These are phyloP conservation scores for Trichoderma aggressivum DNA, from an alignment of 2,329 filamentous ascomycete species.

Conservation along the genomic window DNA sequence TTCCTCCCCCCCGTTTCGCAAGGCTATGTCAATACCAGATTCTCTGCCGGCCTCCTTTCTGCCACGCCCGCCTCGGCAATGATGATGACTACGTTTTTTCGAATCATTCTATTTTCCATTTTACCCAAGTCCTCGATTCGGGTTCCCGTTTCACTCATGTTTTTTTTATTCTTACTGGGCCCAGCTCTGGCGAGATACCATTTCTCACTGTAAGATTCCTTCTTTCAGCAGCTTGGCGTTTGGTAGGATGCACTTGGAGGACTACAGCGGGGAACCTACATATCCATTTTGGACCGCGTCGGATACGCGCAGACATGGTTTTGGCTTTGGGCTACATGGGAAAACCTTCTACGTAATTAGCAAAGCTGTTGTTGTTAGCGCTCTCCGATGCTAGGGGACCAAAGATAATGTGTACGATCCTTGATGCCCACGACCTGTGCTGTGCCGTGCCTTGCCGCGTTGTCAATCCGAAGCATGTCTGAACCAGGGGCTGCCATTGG, in stretches of 20 bases:
- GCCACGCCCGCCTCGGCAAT: neutral
- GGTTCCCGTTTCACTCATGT: neutral
- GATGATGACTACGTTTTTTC: constrained; percentile 10
- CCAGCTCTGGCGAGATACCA: constrained; percentile 10
- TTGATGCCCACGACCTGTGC: neutral
- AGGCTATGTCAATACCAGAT: neutral
- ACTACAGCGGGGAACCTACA: neutral
- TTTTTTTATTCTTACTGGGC: constrained; percentile 13
- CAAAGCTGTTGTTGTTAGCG: constrained; percentile 9
- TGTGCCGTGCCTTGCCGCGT: neutral
- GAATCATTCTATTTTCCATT: neutral
- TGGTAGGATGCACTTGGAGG: constrained; percentile 16
- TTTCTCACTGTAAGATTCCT: constrained; percentile 4
- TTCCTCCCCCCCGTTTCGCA: neutral
- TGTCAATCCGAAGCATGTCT: neutral
- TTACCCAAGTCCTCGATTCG: neutral
- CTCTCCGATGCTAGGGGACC: constrained; percentile 2
- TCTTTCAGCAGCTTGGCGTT: constrained; percentile 17
- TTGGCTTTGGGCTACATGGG: constrained; percentile 7
- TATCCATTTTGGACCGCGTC: neutral
- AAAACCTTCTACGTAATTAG: constrained; percentile 11
- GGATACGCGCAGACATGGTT: neutral
- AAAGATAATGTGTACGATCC: constrained; percentile 16
- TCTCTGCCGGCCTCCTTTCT: neutral
- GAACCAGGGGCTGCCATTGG: neutral